Percentiles rank a stretch among this genome's conserved stretches.
Evolutionary conservation across 148 eudicot genomes (phyloP).

Genomic region (Persicaria maculosa): DNA sequence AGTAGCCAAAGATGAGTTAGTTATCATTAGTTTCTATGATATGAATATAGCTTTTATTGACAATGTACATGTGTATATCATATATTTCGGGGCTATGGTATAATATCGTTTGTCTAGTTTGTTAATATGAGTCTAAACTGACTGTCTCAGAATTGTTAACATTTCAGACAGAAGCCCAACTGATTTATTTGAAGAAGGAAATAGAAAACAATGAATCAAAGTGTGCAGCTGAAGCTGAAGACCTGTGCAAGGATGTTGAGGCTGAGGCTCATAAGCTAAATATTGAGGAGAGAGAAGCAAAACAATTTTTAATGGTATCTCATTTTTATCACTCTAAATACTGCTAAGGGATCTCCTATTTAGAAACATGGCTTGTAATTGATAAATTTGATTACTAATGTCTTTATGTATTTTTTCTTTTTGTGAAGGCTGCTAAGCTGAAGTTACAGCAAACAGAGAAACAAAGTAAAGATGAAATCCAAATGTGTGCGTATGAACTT

Average conservation of each 20-base stretch:
- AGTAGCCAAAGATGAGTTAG: conserved; percentile 14
- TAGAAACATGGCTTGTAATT: not conserved
- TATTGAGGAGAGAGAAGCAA: conserved; percentile 56
- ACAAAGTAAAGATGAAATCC: conserved; percentile 54
- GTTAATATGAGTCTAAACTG: not conserved
- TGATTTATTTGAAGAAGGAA: conserved; percentile 37
- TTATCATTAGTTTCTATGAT: not conserved
- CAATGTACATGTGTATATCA: not conserved
- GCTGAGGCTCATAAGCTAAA: conserved; percentile 40
- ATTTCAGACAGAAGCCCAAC: conserved; percentile 45
- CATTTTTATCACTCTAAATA: not conserved
- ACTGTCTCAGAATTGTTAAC: not conserved
- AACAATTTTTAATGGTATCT: conserved; percentile 56
- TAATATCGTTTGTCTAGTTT: not conserved
- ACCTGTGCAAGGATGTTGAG: conserved; percentile 38
- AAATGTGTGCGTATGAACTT: conserved; percentile 64
- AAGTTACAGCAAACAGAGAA: conserved; percentile 38
- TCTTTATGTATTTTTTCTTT: not conserved
- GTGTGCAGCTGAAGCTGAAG: conserved; percentile 61
- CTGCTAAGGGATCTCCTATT: not conserved
- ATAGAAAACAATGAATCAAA: conserved; percentile 49
- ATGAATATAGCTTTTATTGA: not conserved
- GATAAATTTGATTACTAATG: not conserved
- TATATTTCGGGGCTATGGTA: not conserved
- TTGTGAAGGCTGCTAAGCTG: conserved; percentile 40